Evolutionary conservation across 768 basidiomycete species (phyloP), one percentile per base, ranked within the genome.

Genomic region (Tulasnella sp.): DNA sequence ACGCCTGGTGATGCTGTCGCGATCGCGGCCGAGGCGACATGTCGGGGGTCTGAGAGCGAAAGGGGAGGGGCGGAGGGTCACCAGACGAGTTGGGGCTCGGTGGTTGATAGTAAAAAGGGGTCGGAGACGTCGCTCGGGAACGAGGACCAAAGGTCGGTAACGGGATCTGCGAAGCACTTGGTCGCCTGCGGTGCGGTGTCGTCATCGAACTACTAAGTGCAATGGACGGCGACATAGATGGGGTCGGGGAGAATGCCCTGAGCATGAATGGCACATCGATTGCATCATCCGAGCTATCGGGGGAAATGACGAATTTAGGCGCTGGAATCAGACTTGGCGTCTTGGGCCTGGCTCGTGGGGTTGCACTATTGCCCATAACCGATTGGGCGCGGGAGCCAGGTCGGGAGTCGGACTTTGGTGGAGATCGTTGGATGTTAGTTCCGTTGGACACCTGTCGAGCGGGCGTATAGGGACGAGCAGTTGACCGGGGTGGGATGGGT

Each of bases 241-340:
- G 72, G 6, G 81, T 72, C 4, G 84, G 81, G 1, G 86, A 86
- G 58, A 84, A 72, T 1, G 83, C 75, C 40, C 84, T 80, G 59
- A 77, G 77, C 14, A 68, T 69, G 37, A 71, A 58, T 34, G 64
- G 37, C 6, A 68, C 69, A 17, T 75, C 74, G 35, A 75, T 77
- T 37, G 77, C 75, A 23, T 63, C 65, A 50, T 75, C 75, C 59
- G 76, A 74, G 15, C 69, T 71, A 25, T 71, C 70, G 12, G 73
- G 71, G 25, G 81, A 80, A 46, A 76, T 65, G 12, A 76, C 75
- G 12, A 75, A 74, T 64, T 72, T 69, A 49, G 85, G 87, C 6
- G 70, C 74, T 42, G 88, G 86, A 54, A 91, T 89, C 59, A 80
- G 72, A 63, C 84, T 87, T 0, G 88, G 88, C 0, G 88, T 89